Percentiles rank a stretch among this genome's conserved stretches.
These are phyloP conservation scores for Linnemannia zychae DNA, from an alignment of 192 early-diverging fungal species.

Conservation along the genomic window DNA sequence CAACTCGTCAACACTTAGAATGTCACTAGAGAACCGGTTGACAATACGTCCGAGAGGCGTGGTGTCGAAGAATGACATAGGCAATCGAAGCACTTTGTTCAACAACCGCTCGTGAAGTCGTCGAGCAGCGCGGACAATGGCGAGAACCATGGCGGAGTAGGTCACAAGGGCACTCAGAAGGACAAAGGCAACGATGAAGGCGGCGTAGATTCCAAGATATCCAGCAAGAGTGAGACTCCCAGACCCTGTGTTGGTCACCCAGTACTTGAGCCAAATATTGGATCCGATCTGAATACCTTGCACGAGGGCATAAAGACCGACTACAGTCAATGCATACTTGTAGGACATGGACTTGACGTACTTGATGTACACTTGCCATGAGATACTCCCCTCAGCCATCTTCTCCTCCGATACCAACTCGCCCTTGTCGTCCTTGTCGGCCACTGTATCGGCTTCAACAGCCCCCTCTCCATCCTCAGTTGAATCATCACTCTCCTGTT, in stretches of 20 bases:
- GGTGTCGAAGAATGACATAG: constrained; percentile 69
- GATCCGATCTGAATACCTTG: constrained; percentile 52
- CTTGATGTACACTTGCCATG: constrained; percentile 80
- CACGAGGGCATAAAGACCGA: constrained; percentile 57
- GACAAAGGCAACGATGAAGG: constrained; percentile 25
- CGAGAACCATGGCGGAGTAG: constrained; percentile 30
- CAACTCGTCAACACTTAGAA: constrained; percentile 81
- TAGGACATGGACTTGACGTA: constrained; percentile 83
- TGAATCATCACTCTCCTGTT: constrained; percentile 49
- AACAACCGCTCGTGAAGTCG: constrained; percentile 74
- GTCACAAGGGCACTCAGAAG: constrained; percentile 12
- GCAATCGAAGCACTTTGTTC: constrained; percentile 70
- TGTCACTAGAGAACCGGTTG: constrained; percentile 92
- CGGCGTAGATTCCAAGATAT: constrained; percentile 37
- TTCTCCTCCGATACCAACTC: constrained; percentile 86
- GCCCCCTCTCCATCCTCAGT: constrained; percentile 56
- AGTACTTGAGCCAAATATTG: constrained; percentile 79
- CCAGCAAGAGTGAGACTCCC: not conserved
- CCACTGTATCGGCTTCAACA: constrained; percentile 34
- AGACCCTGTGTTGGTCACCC: constrained; percentile 39
- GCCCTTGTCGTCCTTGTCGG: constrained; percentile 51
- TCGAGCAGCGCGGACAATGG: constrained; percentile 72
- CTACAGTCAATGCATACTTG: constrained; percentile 65
- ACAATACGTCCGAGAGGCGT: constrained; percentile 89
- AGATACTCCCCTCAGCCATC: constrained; percentile 84